phyloP scores from a whole-genome alignment of 192 early-diverging fungal genomes.

The Backusella luteola region DNA sequence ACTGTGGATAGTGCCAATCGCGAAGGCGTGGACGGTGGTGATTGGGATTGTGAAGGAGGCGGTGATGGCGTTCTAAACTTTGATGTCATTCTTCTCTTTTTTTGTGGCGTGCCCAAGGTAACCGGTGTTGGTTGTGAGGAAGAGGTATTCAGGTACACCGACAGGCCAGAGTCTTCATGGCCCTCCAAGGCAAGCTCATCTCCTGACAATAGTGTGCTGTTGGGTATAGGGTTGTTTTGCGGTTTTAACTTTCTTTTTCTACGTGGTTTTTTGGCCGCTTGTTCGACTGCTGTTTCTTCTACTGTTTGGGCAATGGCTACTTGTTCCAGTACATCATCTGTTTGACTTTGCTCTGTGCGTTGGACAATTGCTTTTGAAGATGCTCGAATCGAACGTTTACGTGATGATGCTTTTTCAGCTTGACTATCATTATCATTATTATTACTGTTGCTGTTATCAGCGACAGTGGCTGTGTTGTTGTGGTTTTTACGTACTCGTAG shows the following conservation, averaged over 20 bases:
- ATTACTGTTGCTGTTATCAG: neutral
- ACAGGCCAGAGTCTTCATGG: neutral
- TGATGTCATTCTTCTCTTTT: neutral
- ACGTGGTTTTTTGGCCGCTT: neutral
- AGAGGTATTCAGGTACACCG: neutral
- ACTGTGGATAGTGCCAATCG: no score
- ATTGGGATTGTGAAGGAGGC: neutral
- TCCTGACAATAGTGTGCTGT: neutral
- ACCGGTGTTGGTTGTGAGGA: neutral
- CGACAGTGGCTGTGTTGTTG: neutral
- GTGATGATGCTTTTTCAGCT: neutral
- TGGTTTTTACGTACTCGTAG: neutral
- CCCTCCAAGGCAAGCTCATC: slow-evolving; percentile 2
- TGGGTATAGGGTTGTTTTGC: neutral
- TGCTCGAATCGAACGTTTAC: slow-evolving; percentile 8
- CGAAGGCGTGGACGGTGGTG: neutral
- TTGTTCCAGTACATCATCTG: neutral
- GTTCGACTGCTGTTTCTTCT: neutral
- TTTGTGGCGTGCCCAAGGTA: neutral
- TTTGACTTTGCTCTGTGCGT: neutral
- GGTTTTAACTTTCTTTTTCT: slow-evolving; percentile 3
- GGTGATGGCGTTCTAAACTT: neutral
- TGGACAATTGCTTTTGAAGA: neutral
- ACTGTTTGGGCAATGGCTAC: neutral
- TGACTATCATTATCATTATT: neutral